A percentile compares a stretch with the other conserved stretches of the same genome.
Conservation (phyloP, 345 rosid species). For the Camelina sativa region DNA sequence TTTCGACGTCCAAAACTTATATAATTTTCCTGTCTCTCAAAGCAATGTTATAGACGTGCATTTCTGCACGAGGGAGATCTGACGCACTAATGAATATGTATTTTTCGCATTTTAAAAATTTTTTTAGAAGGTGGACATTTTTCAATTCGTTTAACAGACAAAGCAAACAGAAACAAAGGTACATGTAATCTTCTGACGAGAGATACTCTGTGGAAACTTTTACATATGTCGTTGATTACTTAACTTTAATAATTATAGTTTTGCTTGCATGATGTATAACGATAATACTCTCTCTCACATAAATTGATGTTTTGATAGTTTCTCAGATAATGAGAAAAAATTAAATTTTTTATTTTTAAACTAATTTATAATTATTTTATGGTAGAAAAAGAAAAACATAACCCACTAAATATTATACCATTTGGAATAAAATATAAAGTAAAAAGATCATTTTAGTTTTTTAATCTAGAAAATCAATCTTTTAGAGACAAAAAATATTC, state of each 20-base stretch:
- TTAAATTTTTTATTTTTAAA: no score
- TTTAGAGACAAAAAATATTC: no score
- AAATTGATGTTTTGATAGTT: no score
- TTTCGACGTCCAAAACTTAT: no score
- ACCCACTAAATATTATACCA: no score
- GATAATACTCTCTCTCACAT: not conserved
- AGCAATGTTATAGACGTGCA: not conserved
- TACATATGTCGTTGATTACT: conserved; percentile 28
- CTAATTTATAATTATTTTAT: no score
- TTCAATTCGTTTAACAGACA: conserved; percentile 26
- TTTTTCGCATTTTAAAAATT: not conserved
- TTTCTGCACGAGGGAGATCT: conserved; percentile 18
- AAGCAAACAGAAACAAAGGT: conserved; percentile 17
- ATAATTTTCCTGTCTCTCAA: not conserved
- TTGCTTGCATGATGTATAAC: conserved; percentile 17
- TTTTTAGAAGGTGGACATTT: conserved; percentile 5
- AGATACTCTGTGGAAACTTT: conserved; percentile 23
- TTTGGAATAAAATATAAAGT: no score
- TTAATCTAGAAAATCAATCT: no score
- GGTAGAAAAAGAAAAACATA: no score
- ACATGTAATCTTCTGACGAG: conserved; percentile 33
- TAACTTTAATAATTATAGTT: conserved; percentile 19
- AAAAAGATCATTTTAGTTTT: no score
- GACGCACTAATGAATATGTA: not conserved
- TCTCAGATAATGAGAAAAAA: no score